Evolutionary conservation across 306 rosid species (phyloP), one percentile per base, ranked within the genome.

Genomic region (Bauhinia variegata): DNA sequence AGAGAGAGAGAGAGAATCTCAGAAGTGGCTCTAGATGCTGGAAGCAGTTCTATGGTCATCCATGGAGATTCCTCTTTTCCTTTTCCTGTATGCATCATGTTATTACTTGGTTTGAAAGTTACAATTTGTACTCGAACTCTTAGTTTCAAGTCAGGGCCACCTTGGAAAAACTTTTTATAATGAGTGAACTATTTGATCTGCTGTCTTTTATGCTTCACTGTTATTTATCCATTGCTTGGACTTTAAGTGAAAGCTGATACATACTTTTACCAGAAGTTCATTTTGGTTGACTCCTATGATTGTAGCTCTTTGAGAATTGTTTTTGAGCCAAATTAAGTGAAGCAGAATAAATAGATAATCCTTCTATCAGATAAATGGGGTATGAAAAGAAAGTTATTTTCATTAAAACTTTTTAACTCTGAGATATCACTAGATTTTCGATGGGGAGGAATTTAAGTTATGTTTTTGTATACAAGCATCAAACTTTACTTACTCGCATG

Each of bases 401-500:
- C 47, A 50, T 60, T 52, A 43, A 43, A 59, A 19, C 33, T 54
- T 55, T 18, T n/a, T n/a, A 41, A 23, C 54, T 46, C 61, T 48
- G 36, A 70, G 53, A 46, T 44, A 32, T 70, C 16, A 44, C 32
- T 42, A 31, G 61, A 41, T 31, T 68, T 73, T 44, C 30, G n/a
- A 16, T 36, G 69, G 57, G 37, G 67, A 46, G 43, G 33, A 32
- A 31, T 54, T 39, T 36, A 36, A 54, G 61, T 14, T 17, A 44
- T 30, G 41, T 46, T 54, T 43, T 8, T 80, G 54, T 60, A 31
- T 73, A 48, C 15, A 31, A 41, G 31, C 57, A n/a, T 70, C 41
- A 47, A 58, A 53, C 30, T 75, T 12, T 54, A 63, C 74, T 60
- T 57, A 68, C 42, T 51, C 50, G 41, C n/a, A n/a, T 44, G 41